Conservation (phyloP, 352 stramenopile species). For the Phytophthora sp. region DNA sequence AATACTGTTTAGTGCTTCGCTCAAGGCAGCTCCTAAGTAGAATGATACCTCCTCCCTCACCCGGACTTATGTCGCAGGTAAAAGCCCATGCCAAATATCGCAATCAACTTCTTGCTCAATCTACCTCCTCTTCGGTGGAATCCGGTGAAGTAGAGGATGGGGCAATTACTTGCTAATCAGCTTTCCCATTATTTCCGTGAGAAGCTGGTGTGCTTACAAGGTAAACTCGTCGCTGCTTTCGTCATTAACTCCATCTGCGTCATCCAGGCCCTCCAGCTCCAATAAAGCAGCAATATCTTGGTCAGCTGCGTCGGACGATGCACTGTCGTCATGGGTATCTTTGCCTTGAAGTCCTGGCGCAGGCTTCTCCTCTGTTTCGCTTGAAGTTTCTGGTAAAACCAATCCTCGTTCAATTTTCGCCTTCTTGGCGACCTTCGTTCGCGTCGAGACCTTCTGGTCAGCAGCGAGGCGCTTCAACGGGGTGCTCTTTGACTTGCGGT, state of each 20-base stretch:
- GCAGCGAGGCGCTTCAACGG: slow-evolving; percentile 14
- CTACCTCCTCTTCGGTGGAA: slow-evolving; percentile 35
- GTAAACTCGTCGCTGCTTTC: slow-evolving; percentile 28
- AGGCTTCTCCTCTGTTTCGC: slow-evolving; percentile 13
- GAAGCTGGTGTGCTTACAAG: slow-evolving; percentile 6
- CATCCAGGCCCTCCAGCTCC: slow-evolving; percentile 21
- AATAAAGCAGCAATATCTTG: slow-evolving; percentile 23
- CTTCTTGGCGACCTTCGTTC: slow-evolving; percentile 27
- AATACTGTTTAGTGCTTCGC: background rate
- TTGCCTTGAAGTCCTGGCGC: background rate
- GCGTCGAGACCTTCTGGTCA: background rate
- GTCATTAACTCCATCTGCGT: slow-evolving; percentile 9
- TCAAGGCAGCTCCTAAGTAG: too few relatives aligned
- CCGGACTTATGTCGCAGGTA: slow-evolving; percentile 12
- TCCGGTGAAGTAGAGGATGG: slow-evolving; percentile 40
- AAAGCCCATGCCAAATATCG: slow-evolving; percentile 29
- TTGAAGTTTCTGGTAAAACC: slow-evolving; percentile 1
- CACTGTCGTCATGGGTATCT: slow-evolving; percentile 3
- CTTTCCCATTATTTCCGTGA: background rate
- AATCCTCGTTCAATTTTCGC: slow-evolving; percentile 10
- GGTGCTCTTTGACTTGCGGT: slow-evolving; percentile 1
- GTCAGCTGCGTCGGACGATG: too few relatives aligned
- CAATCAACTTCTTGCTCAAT: slow-evolving; percentile 20
- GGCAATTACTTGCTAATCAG: slow-evolving; percentile 1
- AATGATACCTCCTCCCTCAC: slow-evolving; percentile 5